Evolutionary conservation across 2,329 filamentous ascomycete genomes (phyloP).

Genomic region (Aureobasidium sp.): DNA sequence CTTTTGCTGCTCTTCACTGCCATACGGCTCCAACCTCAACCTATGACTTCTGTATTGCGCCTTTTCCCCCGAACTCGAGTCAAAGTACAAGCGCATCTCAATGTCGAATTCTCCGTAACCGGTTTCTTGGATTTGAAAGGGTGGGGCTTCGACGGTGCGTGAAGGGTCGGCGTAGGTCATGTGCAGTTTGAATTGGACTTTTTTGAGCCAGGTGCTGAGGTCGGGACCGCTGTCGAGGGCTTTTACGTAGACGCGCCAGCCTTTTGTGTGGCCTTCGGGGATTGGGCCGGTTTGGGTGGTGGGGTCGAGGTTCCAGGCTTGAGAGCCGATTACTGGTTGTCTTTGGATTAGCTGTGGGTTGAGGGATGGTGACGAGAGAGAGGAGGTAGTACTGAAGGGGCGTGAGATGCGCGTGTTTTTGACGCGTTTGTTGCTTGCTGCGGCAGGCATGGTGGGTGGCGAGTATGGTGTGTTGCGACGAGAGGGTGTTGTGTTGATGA

Average conservation of each 20-base stretch:
- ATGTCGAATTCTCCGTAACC: constrained; percentile 99
- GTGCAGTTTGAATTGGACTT: constrained; percentile 96
- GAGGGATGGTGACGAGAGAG: not conserved
- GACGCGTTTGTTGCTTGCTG: constrained; percentile 28
- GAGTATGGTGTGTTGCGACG: not conserved
- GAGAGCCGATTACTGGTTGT: constrained; percentile 37
- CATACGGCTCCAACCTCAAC: constrained; percentile 83
- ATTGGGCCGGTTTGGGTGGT: constrained; percentile 66
- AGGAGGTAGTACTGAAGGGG: constrained; percentile 23
- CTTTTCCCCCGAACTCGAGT: constrained; percentile 80
- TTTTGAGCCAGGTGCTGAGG: constrained; percentile 90
- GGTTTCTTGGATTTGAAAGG: constrained; percentile 80
- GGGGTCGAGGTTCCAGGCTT: constrained; percentile 52
- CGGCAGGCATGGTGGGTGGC: constrained; percentile 25
- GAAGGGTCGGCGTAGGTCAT: constrained; percentile 91
- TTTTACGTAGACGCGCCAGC: constrained; percentile 90
- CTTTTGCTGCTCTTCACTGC: constrained; percentile 61
- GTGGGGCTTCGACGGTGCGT: constrained; percentile 68
- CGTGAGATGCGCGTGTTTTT: constrained; percentile 25
- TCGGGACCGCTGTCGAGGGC: constrained; percentile 77
- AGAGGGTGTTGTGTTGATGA: not conserved
- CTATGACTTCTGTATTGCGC: constrained; percentile 93
- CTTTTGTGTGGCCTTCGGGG: constrained; percentile 88
- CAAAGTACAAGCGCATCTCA: constrained; percentile 89
- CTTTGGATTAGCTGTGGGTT: no score